Evolutionary conservation across 2,329 filamentous ascomycete species (phyloP).

Genomic region (Colletotrichum australisinense): DNA sequence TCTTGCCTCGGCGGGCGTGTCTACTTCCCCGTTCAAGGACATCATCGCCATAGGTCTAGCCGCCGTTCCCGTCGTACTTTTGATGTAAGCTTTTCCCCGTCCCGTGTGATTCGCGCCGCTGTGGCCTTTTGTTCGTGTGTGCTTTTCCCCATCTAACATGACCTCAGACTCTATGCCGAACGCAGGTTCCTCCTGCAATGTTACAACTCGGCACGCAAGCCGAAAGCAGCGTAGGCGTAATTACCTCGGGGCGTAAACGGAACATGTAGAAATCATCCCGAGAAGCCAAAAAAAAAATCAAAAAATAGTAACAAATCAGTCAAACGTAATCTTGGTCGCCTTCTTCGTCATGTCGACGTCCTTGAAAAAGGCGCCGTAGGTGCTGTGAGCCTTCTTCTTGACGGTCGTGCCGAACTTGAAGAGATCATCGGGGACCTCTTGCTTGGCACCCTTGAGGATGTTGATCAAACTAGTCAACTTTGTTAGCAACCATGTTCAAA

Average conservation of each 20-base stretch:
- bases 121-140: conserved; percentile 4
- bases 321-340: conserved; percentile 93
- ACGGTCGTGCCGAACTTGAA: conserved; percentile 98
- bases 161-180: conserved; percentile 63
- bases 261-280: neutral
- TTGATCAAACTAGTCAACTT: conserved; percentile 79
- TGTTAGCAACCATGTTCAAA: conserved; percentile 31
- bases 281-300: neutral
- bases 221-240: conserved; percentile 39
- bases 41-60: conserved; percentile 61
- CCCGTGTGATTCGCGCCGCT: neutral
- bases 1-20: conserved; percentile 8
- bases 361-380: conserved; percentile 96
- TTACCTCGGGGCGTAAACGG: neutral
- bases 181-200: conserved; percentile 63
- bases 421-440: conserved; percentile 88
- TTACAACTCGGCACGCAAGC: conserved; percentile 53
- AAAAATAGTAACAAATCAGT: conserved; percentile 52
- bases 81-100: conserved; percentile 64
- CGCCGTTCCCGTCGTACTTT: conserved; percentile 62
- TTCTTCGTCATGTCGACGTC: conserved; percentile 86
- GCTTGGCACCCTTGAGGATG: conserved; percentile 91
- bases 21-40: conserved; percentile 43
- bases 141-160: conserved; percentile 24
- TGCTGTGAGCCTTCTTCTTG: conserved; percentile 97